Base-by-base conservation (phyloP, 1,139 yeast species). In the Scheffersomyces stambukii region DNA sequence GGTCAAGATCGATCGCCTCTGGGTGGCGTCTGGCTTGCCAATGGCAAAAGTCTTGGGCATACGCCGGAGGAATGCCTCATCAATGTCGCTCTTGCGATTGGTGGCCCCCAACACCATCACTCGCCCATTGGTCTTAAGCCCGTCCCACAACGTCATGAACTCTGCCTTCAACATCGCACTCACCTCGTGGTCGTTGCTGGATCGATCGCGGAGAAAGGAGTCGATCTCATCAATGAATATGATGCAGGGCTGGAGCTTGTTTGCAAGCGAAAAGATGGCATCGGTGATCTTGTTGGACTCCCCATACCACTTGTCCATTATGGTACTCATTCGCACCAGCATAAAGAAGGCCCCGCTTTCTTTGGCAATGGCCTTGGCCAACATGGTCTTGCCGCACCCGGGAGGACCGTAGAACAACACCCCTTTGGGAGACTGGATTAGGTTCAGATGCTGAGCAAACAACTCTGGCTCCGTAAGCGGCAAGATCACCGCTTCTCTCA, bases 301-400 rank as follows among this genome's bases (percentile, higher is more conserved):
- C 12, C 98, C 98, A 53, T 86, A 91, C 96, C 96, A 91, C 57
- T 91, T 91, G 60, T 93, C 97, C 93, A 91, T 85, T 13, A 91
- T 77, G 1, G 93, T 81, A 6, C 96, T 86, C 94, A 91, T 85
- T 54, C 95, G 74, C 32, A 91, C 82, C 51, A 89, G 88, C 31
- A 91, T 72, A 57, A 91, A 91, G 46, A 82, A 86, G 0, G 98
- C 97, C 0, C 89, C 89, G 45, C 94, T 81, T 53, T 89, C 96
- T 33, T 79, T 76, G 1, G 97, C 97, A 27, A 91, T 71, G 0
- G 97, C 97, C 54, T 89, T 89, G 13, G 97, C 97, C 45, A 91
- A 67, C 96, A 91, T 85, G 8, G 97, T 91, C 57, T 91, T 91
- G 35, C 97, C 97, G 56, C 97, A 91, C 0, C 98, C 97, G 0